Evolutionary conservation across 2,329 filamentous ascomycete species (phyloP), one percentile per base, ranked within the genome.

Genomic region (Fusarium algeriense): DNA sequence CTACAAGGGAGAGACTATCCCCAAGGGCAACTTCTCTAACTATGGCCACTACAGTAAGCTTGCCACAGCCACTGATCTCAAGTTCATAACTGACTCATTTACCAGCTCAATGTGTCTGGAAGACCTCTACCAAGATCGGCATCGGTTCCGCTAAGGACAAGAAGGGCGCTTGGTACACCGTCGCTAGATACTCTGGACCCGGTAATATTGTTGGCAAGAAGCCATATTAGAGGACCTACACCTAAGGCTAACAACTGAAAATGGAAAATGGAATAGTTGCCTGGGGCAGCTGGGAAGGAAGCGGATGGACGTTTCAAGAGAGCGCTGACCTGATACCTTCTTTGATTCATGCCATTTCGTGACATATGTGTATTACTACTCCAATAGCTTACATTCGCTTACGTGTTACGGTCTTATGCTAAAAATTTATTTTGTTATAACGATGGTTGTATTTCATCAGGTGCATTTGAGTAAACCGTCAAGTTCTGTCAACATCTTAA

Each of bases 161-260:
- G 15, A 76, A 75, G 19, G 80, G 80, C 2, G 76, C 64, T 7
- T 81, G 71, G 69, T 74, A 77, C 57, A 77, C 77, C 1, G 80
- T 81, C 30, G 80, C 73, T 23, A 75, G 80, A 37, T 81, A 81
- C 63, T 76, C 76, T 6, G 73, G 75, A 6, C 71, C 80, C 1
- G 80, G 80, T 8, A 81, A 81, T 57, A 56, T 71, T n/a, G 67
- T 64, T 35, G 79, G 79, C 11, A 43, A 77, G 58, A 79, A 69
- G 60, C 71, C 78, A 6, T 79, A 79, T 53, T 79, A 60, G 50
- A n/a, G 8, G 3, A 14, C 1, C 1, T 26, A 32, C 2, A 6
- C 2, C 2, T 1, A 17, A 4, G 1, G n/a, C n/a, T n/a, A n/a
- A n/a, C n/a, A n/a, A n/a, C n/a, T n/a, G n/a, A n/a, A n/a, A 17